Base-by-base conservation (phyloP, 176 grass and related monocot genomes). In the Themeda triandra region DNA sequence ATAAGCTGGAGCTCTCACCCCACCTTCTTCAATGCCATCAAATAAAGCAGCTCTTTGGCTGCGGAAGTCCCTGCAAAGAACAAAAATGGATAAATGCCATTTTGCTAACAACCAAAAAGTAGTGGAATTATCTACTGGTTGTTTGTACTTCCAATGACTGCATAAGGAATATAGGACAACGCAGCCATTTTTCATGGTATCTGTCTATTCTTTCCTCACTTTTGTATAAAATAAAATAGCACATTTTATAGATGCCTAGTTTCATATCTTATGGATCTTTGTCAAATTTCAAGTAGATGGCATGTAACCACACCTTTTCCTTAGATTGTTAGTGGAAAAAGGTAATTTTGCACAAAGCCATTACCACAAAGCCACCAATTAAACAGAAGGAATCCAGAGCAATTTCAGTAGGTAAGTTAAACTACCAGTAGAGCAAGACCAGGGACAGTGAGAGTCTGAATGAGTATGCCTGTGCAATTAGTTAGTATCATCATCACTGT, bases 21-120 rank as follows among this genome's bases (percentile, higher is more conserved):
- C 88, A 59, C 90, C 92, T 76, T 94, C 92, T 80, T 92, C 92
- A 77, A 97, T 92, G 62, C 92, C 88, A 87, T 94, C 92, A 69
- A 94, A 97, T 42, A 97, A 87, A 85, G 90, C 85, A 80, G 83
- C 35, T 59, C 88, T 97, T 78, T 91, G 81, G 63, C 49, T 79
- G 13, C 73, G 76, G 42, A 89, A 82, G 56, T 94, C 87, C 67
- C 89, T 89, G 63, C 14, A 78, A 83, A 77, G 21, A 25, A 82
- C 15, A 41, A 13, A 71, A 73, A 51, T n/a, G 15, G 80, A 44
- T 44, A 90, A 46, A 35, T 30, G 48, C 8, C 9, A 6, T 21
- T 31, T 33, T 62, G 37, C 15, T 69, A 48, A 58, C 63, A 76
- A 27, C 69, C 41, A 40, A 40, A 40, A 30, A 66, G 15, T 30